Percentiles rank a stretch among this genome's conserved stretches.
phyloP scores from a whole-genome alignment of 2,329 filamentous ascomycete species.

The Pyrenophora graminea region DNA sequence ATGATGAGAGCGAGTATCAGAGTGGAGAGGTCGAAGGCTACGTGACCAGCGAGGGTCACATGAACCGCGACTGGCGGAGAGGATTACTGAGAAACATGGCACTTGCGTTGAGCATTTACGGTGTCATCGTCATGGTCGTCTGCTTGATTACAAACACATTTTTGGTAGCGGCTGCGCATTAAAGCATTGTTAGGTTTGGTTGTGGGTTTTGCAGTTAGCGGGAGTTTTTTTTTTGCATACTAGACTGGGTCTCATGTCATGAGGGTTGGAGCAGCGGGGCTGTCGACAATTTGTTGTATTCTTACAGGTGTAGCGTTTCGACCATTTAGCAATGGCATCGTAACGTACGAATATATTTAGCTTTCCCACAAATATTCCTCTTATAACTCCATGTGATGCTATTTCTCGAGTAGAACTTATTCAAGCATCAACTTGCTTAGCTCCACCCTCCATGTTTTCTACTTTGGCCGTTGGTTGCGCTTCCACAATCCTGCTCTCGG shows the following conservation, averaged over 20 bases:
- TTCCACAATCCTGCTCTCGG: neutral
- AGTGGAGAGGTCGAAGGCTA: conserved; percentile 57
- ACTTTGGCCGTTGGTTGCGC: neutral
- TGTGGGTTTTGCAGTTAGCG: conserved; percentile 5
- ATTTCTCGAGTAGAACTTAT: neutral
- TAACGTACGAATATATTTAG: neutral
- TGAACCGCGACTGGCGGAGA: conserved; percentile 66
- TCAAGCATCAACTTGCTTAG: neutral
- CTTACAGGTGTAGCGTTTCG: neutral
- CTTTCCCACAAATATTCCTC: neutral
- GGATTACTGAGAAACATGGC: conserved; percentile 71
- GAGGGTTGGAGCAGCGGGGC: neutral
- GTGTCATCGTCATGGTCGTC: conserved; percentile 83
- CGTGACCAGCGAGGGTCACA: conserved; percentile 50
- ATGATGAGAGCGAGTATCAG: conserved; percentile 72
- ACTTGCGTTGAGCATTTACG: conserved; percentile 79
- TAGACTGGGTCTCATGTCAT: neutral
- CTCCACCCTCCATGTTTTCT: conserved; percentile 1
- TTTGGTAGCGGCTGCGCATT: conserved; percentile 67
- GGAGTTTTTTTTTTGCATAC: conserved; percentile 4
- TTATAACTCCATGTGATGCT: neutral
- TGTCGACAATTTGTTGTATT: neutral
- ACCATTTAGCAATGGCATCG: no score
- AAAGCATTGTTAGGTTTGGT: neutral
- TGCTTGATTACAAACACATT: conserved; percentile 86